Evolutionary conservation across 2,329 filamentous ascomycete species (phyloP).

Genomic region (Xylaria multiplex): DNA sequence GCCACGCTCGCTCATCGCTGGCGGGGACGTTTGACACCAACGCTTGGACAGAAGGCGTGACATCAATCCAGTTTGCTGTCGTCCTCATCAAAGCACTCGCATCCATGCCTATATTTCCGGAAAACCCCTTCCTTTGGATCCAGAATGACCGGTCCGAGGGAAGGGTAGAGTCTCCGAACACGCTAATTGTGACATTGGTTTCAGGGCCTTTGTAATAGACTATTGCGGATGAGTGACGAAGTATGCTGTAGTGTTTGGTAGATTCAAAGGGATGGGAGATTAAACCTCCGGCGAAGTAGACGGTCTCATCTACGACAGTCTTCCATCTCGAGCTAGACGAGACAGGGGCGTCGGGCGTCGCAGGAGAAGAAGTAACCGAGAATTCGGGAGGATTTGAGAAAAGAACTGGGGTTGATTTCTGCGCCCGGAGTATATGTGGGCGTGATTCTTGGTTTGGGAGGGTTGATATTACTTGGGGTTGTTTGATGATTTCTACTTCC

Average conservation of each 20-base stretch:
- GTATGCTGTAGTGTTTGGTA: slow-evolving; percentile 71
- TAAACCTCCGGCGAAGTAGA: slow-evolving; percentile 71
- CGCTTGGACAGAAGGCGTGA: slow-evolving; percentile 67
- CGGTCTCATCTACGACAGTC: slow-evolving; percentile 21
- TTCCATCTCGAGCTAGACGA: slow-evolving; percentile 51
- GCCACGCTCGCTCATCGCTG: slow-evolving; percentile 71
- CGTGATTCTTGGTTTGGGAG: slow-evolving; percentile 13
- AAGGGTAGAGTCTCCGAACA: slow-evolving; percentile 68
- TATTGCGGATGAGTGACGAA: slow-evolving; percentile 72
- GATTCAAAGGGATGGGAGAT: slow-evolving; percentile 71
- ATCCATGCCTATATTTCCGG: slow-evolving; percentile 74
- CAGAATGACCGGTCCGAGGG: slow-evolving; percentile 69
- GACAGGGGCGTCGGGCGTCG: slow-evolving; percentile 20
- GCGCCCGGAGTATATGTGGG: slow-evolving; percentile 26
- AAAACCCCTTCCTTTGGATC: slow-evolving; percentile 75
- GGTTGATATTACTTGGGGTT: slow-evolving; percentile 15
- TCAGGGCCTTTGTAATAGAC: slow-evolving; percentile 73
- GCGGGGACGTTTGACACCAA: slow-evolving; percentile 60
- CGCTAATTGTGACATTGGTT: slow-evolving; percentile 71
- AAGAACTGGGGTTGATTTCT: slow-evolving; percentile 37
- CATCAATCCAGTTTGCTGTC: slow-evolving; percentile 71
- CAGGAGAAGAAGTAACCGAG: slow-evolving; percentile 23
- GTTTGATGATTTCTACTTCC: slow-evolving; percentile 15
- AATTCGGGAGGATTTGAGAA: slow-evolving; percentile 36
- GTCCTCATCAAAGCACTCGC: slow-evolving; percentile 70